These are phyloP conservation scores for Cucurbita argyrosperma DNA, from an alignment of 306 rosid genomes.

Conservation along the genomic window DNA sequence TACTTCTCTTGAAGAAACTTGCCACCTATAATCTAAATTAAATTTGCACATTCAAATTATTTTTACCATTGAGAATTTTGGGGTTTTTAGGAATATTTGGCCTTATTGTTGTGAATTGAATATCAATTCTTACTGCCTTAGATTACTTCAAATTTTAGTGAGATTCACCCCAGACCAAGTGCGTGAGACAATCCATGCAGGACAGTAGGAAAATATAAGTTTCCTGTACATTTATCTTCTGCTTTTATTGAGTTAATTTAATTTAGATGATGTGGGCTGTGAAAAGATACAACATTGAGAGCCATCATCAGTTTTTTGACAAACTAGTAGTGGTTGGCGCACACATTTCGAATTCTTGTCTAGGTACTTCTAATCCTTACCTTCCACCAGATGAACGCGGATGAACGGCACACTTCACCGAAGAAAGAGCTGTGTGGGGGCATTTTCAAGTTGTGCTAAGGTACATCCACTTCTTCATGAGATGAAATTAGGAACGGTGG, in stretches of 20 bases:
- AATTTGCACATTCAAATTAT: neutral
- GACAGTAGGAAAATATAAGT: neutral
- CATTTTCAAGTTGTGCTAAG: conserved; percentile 23
- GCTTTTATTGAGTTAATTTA: neutral
- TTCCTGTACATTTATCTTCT: neutral
- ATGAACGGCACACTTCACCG: conserved; percentile 15
- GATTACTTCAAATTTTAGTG: neutral
- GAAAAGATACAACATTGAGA: neutral
- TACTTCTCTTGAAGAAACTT: neutral
- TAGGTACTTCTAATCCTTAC: conserved; percentile 30
- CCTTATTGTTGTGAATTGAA: neutral
- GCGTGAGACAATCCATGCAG: neutral
- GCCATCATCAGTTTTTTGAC: neutral
- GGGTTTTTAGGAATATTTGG: neutral
- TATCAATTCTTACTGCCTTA: neutral
- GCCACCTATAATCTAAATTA: neutral
- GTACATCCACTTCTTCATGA: conserved; percentile 30
- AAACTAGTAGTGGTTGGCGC: neutral
- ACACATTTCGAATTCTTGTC: neutral
- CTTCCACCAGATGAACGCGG: conserved; percentile 16
- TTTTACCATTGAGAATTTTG: neutral
- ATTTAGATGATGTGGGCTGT: neutral
- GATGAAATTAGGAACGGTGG: conserved; percentile 14
- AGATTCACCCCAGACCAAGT: neutral
- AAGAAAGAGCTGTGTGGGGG: conserved; percentile 35